These are phyloP conservation scores for Tubosaeta brunneosetosa DNA, from an alignment of 768 basidiomycete species.

Conservation along the genomic window DNA sequence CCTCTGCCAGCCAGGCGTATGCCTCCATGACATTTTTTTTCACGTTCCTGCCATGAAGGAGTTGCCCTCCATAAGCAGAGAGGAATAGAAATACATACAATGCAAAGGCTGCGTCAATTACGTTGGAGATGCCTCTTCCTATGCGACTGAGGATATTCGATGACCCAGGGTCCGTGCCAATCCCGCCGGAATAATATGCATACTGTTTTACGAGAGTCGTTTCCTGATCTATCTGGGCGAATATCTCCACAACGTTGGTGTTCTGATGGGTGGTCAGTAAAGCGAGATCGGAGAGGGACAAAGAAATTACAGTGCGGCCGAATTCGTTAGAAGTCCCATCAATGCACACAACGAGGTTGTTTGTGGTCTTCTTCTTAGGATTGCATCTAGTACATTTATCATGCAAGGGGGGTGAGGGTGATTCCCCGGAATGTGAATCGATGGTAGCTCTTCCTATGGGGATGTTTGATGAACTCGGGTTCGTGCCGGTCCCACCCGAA, in stretches of 20 bases:
- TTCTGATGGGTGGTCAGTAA: slow-evolving; percentile 21
- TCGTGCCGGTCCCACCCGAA: no score
- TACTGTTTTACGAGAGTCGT: slow-evolving; percentile 19
- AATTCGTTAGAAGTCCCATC: slow-evolving; percentile 24
- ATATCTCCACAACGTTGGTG: slow-evolving; percentile 36
- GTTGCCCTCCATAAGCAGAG: neutral
- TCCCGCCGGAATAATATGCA: slow-evolving; percentile 37
- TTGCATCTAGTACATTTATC: slow-evolving; percentile 14
- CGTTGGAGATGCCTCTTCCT: slow-evolving; percentile 17
- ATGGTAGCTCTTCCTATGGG: no score
- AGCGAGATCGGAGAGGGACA: no score
- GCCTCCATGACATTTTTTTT: slow-evolving; percentile 31
- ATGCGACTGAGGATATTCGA: slow-evolving; percentile 21
- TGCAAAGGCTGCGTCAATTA: slow-evolving; percentile 36
- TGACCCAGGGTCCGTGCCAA: slow-evolving; percentile 33
- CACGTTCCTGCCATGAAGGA: slow-evolving; percentile 31
- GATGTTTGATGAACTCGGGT: no score
- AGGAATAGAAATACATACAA: slow-evolving; percentile 22
- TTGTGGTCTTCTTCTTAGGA: slow-evolving; percentile 1
- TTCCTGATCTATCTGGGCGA: slow-evolving; percentile 24
- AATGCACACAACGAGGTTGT: slow-evolving; percentile 24
- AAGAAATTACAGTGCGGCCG: slow-evolving; percentile 13
- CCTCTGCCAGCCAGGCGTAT: slow-evolving; percentile 31
- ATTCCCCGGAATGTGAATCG: no score
- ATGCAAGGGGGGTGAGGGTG: no score